Evolutionary conservation across 345 rosid genomes (phyloP).

Genomic region (Rhodamnia argentea): DNA sequence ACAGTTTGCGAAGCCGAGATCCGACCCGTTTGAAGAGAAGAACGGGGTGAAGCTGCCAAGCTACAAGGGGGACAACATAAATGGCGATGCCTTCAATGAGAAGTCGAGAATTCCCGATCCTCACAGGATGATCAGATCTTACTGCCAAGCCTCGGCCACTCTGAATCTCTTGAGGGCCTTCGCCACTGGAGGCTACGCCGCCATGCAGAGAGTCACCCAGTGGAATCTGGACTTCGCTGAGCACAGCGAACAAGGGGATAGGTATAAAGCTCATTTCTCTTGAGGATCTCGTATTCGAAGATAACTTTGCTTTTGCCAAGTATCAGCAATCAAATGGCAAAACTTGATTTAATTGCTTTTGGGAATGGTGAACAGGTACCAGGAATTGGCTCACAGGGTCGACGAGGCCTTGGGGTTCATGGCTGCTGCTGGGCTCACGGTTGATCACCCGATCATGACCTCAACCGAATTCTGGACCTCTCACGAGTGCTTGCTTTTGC

Average conservation of each 20-base stretch:
- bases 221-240: slow-evolving; percentile 20
- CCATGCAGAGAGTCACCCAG: slow-evolving; percentile 21
- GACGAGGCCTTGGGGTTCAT: slow-evolving; percentile 22
- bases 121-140: slow-evolving; percentile 20
- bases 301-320: not conserved
- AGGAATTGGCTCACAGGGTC: slow-evolving; percentile 17
- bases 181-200: slow-evolving; percentile 20
- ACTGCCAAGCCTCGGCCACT: slow-evolving; percentile 13
- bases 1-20: slow-evolving; percentile 20
- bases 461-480: slow-evolving; percentile 21
- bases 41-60: slow-evolving; percentile 18
- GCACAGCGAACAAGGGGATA: slow-evolving; percentile 20
- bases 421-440: slow-evolving; percentile 18
- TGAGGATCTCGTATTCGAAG: not conserved
- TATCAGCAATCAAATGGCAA: not conserved
- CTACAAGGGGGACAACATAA: slow-evolving; percentile 20
- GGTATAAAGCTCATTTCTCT: not conserved
- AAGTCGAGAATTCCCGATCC: slow-evolving; percentile 20
- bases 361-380: slow-evolving; percentile 7
- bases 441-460: slow-evolving; percentile 21
- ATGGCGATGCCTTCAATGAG: slow-evolving; percentile 17
- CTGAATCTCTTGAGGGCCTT: slow-evolving; percentile 20
- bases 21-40: slow-evolving; percentile 11
- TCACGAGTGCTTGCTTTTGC: slow-evolving; percentile 22
- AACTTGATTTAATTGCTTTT: not conserved